Percentiles rank a stretch among this genome's conserved stretches.
phyloP scores from a whole-genome alignment of 441 rosid species.

The Adansonia grandidieri region DNA sequence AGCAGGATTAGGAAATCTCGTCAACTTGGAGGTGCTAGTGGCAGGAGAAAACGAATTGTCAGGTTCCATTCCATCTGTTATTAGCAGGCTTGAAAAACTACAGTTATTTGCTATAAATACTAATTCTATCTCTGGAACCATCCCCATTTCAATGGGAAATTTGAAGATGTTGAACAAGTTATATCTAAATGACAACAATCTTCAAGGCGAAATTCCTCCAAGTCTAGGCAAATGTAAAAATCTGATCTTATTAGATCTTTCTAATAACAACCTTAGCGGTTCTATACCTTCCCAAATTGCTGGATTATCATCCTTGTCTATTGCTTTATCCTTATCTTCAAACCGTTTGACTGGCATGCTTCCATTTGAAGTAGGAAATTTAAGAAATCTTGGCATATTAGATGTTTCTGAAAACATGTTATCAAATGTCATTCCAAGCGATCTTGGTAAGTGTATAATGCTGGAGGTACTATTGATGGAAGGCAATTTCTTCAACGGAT shows the following conservation, averaged over 20 bases:
- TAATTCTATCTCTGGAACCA: neutral
- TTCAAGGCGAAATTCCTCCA: constrained; percentile 16
- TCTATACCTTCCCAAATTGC: neutral
- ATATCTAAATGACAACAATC: neutral
- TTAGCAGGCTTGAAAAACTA: constrained; percentile 1
- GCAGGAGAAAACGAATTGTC: neutral
- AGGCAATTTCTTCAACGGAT: constrained; percentile 13
- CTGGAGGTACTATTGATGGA: neutral
- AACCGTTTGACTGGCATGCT: constrained; percentile 23
- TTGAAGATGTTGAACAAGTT: neutral
- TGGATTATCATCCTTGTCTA: constrained; percentile 12
- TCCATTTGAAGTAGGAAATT: constrained; percentile 20
- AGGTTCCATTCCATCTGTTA: constrained; percentile 3
- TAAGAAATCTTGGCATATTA: neutral
- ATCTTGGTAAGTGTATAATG: neutral
- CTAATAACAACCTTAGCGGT: constrained; percentile 18
- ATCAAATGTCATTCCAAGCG: neutral
- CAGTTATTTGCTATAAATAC: neutral
- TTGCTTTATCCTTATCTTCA: neutral
- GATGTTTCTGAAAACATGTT: constrained; percentile 3
- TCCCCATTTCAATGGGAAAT: constrained; percentile 8
- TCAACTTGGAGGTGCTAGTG: neutral
- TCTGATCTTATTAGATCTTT: neutral
- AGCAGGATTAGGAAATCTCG: neutral
- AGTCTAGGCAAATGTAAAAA: neutral